Evolutionary conservation across 1,139 yeast species (phyloP), one percentile per base, ranked within the genome.

Genomic region (Debaryomyces subglobosus): DNA sequence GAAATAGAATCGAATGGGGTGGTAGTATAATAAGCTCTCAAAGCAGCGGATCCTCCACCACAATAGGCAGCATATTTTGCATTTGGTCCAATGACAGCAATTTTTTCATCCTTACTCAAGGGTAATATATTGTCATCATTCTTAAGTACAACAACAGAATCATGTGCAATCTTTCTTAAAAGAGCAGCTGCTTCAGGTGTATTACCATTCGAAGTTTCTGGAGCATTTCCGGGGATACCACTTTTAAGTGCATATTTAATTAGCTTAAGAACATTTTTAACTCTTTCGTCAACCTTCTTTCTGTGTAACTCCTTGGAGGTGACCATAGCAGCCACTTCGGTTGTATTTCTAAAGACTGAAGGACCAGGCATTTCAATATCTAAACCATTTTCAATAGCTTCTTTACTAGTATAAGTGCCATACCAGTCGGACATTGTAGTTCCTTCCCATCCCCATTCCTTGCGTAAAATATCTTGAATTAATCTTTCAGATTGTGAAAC

Each of bases 301-400:
- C 53, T 49, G 49, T 62, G 64, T 33, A 63, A 39, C 47, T 68
- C 74, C 44, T 57, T 65, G 5, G 68, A 56, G 30, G 53, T 73
- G 13, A 59, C 50, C 38, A 50, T 47, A 45, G 57, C 78, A n/a
- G 61, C 45, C 8, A 75, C 57, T 8, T 72, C 61, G 16, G 64
- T 66, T 30, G 57, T 51, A 15, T 71, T 68, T 62, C 85, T 68
- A 65, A 72, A 72, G 37, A 69, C 61, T 24, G 82, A 61, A 5
- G 82, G 81, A 24, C 86, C 86, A 1, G 86, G 86, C 84, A 81
- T 81, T 60, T 82, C 86, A 52, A 82, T 63, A 57, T 80, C 82
- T 46, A 81, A 61, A 7, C 86, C 86, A 39, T 78, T 78, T 45
- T 74, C 72, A 47, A 82, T 59, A 10, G 82, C 64, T 33, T 69